Evolutionary conservation across 169 alveolate genomes (phyloP).

Genomic region (Babesia ovis): DNA sequence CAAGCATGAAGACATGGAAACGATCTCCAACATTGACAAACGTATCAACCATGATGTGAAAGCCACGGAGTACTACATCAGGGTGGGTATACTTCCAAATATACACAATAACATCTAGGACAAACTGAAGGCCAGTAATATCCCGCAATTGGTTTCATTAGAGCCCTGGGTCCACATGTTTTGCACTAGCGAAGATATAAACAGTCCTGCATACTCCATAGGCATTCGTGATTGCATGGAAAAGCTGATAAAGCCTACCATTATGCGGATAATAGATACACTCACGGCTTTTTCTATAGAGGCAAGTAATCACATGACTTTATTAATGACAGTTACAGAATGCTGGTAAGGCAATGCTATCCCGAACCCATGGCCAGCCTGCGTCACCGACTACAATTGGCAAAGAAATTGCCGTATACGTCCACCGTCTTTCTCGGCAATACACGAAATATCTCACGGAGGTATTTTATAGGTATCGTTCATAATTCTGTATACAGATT

Average conservation of each 20-base stretch:
- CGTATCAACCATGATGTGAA: conserved; percentile 92
- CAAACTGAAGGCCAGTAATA: conserved; percentile 37
- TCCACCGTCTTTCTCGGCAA: conserved; percentile 60
- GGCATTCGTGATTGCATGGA: conserved; percentile 81
- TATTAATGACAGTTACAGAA: conserved; percentile 44
- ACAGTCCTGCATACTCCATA: conserved; percentile 88
- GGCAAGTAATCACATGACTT: conserved; percentile 5
- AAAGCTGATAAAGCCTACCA: conserved; percentile 72
- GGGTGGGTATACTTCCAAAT: conserved; percentile 66
- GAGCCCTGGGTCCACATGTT: conserved; percentile 88
- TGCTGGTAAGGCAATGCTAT: conserved; percentile 87
- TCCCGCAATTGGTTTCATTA: conserved; percentile 64
- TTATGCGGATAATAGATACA: conserved; percentile 67
- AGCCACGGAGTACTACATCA: conserved; percentile 90
- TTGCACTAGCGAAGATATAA: conserved; percentile 95
- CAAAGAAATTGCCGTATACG: conserved; percentile 88
- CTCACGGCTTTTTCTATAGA: conserved; percentile 69
- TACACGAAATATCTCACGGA: conserved; percentile 50
- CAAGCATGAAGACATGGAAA: conserved; percentile 72
- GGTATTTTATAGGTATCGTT: conserved; percentile 10
- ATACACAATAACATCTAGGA: conserved; percentile 4
- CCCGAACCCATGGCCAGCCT: conserved; percentile 96
- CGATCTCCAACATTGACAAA: conserved; percentile 81
- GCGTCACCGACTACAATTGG: conserved; percentile 97
- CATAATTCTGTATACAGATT: conserved; percentile 29